These are phyloP conservation scores for Wickerhamomyces kurtzmanii DNA, from an alignment of 805 yeast genomes.

Conservation along the genomic window DNA sequence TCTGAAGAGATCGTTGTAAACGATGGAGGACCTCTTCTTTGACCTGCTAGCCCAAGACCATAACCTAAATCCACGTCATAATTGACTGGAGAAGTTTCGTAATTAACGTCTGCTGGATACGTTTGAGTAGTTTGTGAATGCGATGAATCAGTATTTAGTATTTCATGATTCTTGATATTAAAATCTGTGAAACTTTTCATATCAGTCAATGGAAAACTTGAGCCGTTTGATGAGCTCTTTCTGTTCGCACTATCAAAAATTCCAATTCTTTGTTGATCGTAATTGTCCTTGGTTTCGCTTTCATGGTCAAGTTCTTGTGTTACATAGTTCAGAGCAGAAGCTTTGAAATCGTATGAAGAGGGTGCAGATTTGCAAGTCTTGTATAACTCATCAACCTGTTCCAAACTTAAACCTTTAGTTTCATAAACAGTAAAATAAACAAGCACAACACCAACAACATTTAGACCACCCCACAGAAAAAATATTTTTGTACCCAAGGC, in stretches of 20 bases:
- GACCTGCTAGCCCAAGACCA: constrained; percentile 11
- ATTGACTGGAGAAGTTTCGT: no score
- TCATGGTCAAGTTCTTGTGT: not conserved
- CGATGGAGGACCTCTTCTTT: constrained; percentile 17
- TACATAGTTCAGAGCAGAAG: constrained; percentile 3
- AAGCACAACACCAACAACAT: constrained; percentile 46
- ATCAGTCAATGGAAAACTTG: constrained; percentile 3
- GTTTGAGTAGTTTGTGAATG: no score
- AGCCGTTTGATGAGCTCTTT: constrained; percentile 3
- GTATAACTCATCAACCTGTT: constrained; percentile 73
- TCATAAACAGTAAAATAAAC: constrained; percentile 66
- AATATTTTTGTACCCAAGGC: constrained; percentile 64
- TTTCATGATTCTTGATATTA: no score
- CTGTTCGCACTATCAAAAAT: constrained; percentile 1
- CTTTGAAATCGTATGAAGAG: constrained; percentile 33
- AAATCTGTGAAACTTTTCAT: no score
- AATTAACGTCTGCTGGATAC: no score
- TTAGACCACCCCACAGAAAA: constrained; percentile 73
- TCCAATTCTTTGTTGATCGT: not conserved
- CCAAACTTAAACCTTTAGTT: constrained; percentile 71
- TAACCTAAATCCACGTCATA: constrained; percentile 15
- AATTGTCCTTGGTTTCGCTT: not conserved
- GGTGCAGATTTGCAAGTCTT: constrained; percentile 47
- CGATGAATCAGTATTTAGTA: no score
- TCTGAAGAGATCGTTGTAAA: constrained; percentile 11